phyloP scores from a whole-genome alignment of 1,284 basidiomycete genomes.

The Irpex rosettiformis region DNA sequence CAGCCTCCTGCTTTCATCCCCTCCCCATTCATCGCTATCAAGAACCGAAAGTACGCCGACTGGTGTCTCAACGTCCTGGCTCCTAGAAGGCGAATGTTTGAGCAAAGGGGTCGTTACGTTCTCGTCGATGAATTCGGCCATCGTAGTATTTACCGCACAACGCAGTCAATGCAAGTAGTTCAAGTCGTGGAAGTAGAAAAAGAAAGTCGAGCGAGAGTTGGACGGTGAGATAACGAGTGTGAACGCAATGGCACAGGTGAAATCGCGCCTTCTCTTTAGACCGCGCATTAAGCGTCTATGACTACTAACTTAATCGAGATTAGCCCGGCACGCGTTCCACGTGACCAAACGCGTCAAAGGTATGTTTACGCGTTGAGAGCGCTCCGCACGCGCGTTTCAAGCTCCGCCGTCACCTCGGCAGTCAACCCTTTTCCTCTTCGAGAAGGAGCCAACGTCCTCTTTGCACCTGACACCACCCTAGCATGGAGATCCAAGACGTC shows the following conservation, averaged over 20 bases:
- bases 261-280: neutral
- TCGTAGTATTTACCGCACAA: neutral
- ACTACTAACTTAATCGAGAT: neutral
- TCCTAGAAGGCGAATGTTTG: conserved; percentile 3
- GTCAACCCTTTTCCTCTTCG: neutral
- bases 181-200: neutral
- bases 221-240: neutral
- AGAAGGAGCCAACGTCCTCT: neutral
- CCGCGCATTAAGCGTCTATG: neutral
- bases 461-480: neutral
- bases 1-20: conserved; percentile 34
- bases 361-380: neutral
- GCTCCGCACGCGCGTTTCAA: neutral
- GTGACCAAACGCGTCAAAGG: conserved; percentile 16
- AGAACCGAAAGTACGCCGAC: neutral
- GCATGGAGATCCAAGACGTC: neutral
- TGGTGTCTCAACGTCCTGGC: neutral
- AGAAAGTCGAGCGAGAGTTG: neutral
- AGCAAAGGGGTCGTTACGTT: conserved; percentile 8
- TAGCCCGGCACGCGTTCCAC: conserved; percentile 11
- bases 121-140: neutral
- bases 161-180: neutral
- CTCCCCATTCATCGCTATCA: conserved; percentile 37
- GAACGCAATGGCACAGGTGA: neutral
- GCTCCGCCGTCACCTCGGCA: neutral